A percentile compares a stretch with the other conserved stretches of the same genome.
Conservation (phyloP, 2,329 filamentous ascomycete genomes). For the Exophiala aquamarina region DNA sequence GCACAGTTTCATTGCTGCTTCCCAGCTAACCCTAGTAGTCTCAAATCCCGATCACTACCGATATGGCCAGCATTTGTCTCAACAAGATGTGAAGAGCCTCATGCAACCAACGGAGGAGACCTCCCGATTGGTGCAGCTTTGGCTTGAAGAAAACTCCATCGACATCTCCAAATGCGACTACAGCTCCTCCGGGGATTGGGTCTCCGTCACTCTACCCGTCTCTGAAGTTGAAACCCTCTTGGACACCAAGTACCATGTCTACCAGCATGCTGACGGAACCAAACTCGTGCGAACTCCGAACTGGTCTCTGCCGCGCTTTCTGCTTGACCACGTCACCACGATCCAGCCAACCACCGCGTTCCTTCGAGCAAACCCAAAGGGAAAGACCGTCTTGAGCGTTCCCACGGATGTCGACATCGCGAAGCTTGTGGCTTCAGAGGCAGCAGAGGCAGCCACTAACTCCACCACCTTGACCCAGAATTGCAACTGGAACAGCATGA, state of each 20-base stretch:
- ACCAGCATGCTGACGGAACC: slow-evolving; percentile 55
- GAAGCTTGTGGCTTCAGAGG: slow-evolving; percentile 15
- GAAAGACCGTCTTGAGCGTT: slow-evolving; percentile 28
- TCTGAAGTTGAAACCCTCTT: slow-evolving; percentile 54
- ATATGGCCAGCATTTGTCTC: slow-evolving; percentile 56
- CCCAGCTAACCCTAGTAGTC: slow-evolving; percentile 33
- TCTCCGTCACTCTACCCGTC: slow-evolving; percentile 54
- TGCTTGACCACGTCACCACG: slow-evolving; percentile 59
- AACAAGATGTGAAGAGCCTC: slow-evolving; percentile 53
- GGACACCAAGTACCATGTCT: slow-evolving; percentile 53
- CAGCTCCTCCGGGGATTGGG: slow-evolving; percentile 59
- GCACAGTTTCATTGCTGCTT: not conserved
- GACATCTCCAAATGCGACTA: slow-evolving; percentile 40
- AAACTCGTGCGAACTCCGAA: slow-evolving; percentile 52
- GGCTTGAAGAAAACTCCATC: slow-evolving; percentile 57
- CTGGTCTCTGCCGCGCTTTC: slow-evolving; percentile 59
- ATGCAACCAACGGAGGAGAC: slow-evolving; percentile 55
- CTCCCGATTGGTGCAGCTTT: slow-evolving; percentile 53
- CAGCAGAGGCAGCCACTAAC: slow-evolving; percentile 19
- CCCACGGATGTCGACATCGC: slow-evolving; percentile 30
- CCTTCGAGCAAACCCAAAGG: slow-evolving; percentile 41
- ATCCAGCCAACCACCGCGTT: slow-evolving; percentile 64
- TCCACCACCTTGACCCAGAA: slow-evolving; percentile 35
- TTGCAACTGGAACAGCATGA: slow-evolving; percentile 54
- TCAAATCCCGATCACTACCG: slow-evolving; percentile 54